Conservation (phyloP, 176 grass and related monocot species). For the Oryza rufipogon region DNA sequence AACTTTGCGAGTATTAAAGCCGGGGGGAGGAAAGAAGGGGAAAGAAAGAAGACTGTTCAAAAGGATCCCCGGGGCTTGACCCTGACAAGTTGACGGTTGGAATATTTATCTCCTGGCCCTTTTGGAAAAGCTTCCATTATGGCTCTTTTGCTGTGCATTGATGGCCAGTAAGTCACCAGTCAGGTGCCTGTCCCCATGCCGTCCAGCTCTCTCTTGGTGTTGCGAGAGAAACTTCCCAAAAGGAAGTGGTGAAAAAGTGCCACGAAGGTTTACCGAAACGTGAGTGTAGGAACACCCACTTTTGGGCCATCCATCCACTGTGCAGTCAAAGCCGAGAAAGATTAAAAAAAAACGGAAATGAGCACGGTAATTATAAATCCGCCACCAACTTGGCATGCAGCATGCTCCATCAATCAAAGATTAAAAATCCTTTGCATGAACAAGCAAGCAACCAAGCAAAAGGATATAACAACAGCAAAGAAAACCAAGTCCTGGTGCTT, state of each 20-base stretch:
- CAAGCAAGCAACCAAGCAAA: not conserved
- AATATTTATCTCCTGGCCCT: conserved; percentile 52
- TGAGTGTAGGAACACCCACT: not conserved
- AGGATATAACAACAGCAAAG: not conserved
- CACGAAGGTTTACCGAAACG: conserved; percentile 26
- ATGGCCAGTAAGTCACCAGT: conserved; percentile 21
- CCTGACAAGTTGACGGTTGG: conserved; percentile 49
- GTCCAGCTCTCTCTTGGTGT: not conserved
- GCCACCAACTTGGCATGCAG: not conserved
- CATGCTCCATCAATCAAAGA: not conserved
- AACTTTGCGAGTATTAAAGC: conserved; percentile 42
- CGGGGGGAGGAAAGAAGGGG: not conserved
- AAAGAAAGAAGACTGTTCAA: not conserved
- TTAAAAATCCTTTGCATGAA: not conserved
- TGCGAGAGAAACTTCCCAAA: conserved; percentile 50
- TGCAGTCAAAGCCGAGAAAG: not conserved
- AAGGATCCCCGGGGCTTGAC: not conserved
- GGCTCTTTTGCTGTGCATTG: conserved; percentile 34
- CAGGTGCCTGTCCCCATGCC: conserved; percentile 39
- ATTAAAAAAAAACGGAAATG: not conserved
- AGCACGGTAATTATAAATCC: not conserved
- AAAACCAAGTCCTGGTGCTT: not conserved
- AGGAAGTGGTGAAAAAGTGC: conserved; percentile 38
- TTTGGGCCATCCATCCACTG: not conserved
- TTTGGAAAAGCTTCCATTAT: conserved; percentile 23